Evolutionary conservation across 371 early-diverging fungal species (phyloP), one percentile per base, ranked within the genome.

Genomic region (Rhizopus arrhizus): DNA sequence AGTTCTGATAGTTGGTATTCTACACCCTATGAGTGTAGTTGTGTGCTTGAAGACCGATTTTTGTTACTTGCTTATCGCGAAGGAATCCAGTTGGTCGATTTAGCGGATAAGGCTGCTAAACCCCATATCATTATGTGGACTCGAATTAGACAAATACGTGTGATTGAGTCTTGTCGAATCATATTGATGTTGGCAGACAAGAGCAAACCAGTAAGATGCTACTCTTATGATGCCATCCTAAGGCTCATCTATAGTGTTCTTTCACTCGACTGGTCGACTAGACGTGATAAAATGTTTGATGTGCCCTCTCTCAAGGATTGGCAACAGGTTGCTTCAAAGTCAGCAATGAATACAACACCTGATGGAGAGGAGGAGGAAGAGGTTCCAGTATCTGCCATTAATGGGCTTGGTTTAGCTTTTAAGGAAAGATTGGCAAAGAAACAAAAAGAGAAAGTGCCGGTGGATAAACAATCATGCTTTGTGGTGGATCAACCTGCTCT

Each of bases 161-260:
- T 66, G 28, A 59, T 77, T 22, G 65, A 64, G 16, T 56, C 68
- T n/a, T 71, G 75, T 48, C 64, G 75, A 2, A 33, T 70, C 8
- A 54, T 80, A 0, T 45, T 80, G 50, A 70, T 77, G 45, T 32
- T 77, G 15, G 63, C 72, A 9, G 74, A 71, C 1, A 58, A 77
- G n/a, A 63, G 68, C 52, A 70, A 71, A 15, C 72, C 75, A 53
- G 70, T 80, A 5, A 68, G 80, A 10, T 80, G 80, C 41, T 80
- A 80, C 47, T 77, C 75, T 1, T 64, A 72, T 2, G 72, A 74
- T 47, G 75, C 73, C 2, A 22, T 80, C 3, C 36, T 75, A 2
- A 42, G 64, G 22, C 62, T 77, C 0, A 59, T 68, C 9, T 75
- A 77, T 46, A 71, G 62, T 5, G 62, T 74, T 2, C 52, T 68